Conservation (phyloP, 2,329 filamentous ascomycete genomes). For the Colletotrichum liriopes region DNA sequence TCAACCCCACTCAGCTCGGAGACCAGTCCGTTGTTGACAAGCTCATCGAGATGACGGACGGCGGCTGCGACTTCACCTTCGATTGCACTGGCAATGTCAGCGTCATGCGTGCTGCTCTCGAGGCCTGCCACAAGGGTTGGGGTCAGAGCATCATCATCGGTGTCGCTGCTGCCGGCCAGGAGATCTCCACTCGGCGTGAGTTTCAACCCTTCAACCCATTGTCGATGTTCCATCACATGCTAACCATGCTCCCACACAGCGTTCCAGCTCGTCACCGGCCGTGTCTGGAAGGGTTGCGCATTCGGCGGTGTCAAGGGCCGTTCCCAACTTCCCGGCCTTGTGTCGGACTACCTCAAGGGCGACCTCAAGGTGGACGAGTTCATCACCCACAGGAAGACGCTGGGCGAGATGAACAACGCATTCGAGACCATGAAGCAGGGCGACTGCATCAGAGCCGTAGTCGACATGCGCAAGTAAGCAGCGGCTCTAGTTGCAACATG, state of each 20-base stretch:
- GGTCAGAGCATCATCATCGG: slow-evolving; percentile 98
- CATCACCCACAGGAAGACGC: slow-evolving; percentile 93
- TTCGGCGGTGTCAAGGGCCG: slow-evolving; percentile 99
- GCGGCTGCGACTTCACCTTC: slow-evolving; percentile 98
- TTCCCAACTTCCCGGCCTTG: slow-evolving; percentile 88
- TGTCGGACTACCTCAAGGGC: slow-evolving; percentile 90
- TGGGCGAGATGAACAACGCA: slow-evolving; percentile 88
- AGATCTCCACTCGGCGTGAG: slow-evolving; percentile 94
- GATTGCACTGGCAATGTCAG: slow-evolving; percentile 98
- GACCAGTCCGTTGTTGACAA: slow-evolving; percentile 90
- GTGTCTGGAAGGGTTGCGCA: slow-evolving; percentile 97
- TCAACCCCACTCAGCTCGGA: slow-evolving; percentile 88
- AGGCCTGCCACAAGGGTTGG: slow-evolving; percentile 99
- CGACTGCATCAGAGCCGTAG: slow-evolving; percentile 96
- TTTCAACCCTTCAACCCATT: slow-evolving; percentile 48
- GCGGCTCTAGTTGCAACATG: slow-evolving; percentile 36
- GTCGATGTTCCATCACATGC: not conserved
- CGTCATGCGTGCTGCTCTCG: slow-evolving; percentile 95
- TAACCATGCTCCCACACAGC: slow-evolving; percentile 64
- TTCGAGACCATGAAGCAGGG: slow-evolving; percentile 96
- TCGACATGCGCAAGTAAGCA: slow-evolving; percentile 70
- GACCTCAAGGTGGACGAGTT: slow-evolving; percentile 99
- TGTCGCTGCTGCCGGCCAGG: slow-evolving; percentile 95
- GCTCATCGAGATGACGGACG: slow-evolving; percentile 97
- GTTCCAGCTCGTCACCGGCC: slow-evolving; percentile 98